These are phyloP conservation scores for Xanthoparmelia taractica DNA, from an alignment of 495 filamentous ascomycete genomes.

Conservation along the genomic window DNA sequence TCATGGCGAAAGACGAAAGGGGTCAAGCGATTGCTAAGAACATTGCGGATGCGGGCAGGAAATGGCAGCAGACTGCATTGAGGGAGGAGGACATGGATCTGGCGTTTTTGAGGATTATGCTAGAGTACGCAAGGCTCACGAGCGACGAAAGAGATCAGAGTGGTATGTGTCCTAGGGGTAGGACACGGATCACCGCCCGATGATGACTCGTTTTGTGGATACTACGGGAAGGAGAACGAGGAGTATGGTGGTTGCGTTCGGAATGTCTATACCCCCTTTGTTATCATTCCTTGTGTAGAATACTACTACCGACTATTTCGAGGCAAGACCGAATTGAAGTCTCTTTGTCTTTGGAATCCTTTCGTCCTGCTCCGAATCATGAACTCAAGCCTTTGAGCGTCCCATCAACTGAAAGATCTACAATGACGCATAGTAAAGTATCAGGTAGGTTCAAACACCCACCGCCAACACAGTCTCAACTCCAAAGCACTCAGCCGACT, in stretches of 20 bases:
- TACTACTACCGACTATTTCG: not conserved
- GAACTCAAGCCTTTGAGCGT: not conserved
- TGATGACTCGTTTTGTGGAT: not conserved
- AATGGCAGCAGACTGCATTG: slow-evolving; percentile 38
- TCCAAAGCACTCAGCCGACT: too few relatives aligned
- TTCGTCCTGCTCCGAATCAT: not conserved
- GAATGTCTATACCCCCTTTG: not conserved
- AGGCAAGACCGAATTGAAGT: not conserved
- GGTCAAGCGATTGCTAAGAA: slow-evolving; percentile 38
- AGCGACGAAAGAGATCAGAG: slow-evolving; percentile 24
- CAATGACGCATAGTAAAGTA: not conserved
- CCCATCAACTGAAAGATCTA: not conserved
- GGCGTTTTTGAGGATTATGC: slow-evolving; percentile 38
- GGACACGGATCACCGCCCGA: not conserved
- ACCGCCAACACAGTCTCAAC: not conserved
- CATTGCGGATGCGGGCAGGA: slow-evolving; percentile 39
- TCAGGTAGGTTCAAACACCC: not conserved
- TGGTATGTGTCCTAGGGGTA: slow-evolving; percentile 6
- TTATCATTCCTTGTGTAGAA: not conserved
- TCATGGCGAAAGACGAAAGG: slow-evolving; percentile 28
- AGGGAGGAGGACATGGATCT: slow-evolving; percentile 35
- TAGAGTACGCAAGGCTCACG: slow-evolving; percentile 38
- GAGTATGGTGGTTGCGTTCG: not conserved
- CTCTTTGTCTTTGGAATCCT: not conserved
- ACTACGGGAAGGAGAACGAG: not conserved